Evolutionary conservation across 768 basidiomycete species (phyloP).

Genomic region (Serendipita sp.): DNA sequence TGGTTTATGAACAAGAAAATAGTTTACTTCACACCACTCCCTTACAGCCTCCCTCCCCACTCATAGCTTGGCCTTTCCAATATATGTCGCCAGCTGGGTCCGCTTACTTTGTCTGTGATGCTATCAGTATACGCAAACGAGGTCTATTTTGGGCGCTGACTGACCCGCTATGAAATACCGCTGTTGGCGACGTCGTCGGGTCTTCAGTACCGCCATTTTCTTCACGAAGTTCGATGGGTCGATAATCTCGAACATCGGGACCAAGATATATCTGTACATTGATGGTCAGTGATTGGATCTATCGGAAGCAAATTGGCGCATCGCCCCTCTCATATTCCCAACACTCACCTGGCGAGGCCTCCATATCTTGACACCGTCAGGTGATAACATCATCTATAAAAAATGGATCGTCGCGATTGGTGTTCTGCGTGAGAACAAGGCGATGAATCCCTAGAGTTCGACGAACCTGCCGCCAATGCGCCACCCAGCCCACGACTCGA

Average conservation of each 20-base stretch:
- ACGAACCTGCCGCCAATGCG: conserved; percentile 74
- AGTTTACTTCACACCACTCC: background rate
- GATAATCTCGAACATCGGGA: conserved; percentile 55
- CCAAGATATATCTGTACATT: conserved; percentile 58
- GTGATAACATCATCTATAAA: conserved; percentile 74
- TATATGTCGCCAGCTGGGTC: conserved; percentile 13
- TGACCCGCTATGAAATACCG: conserved; percentile 14
- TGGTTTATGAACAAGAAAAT: background rate
- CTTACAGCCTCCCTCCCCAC: background rate
- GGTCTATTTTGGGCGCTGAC: background rate
- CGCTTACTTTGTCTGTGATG: conserved; percentile 14
- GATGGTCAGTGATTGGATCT: no score
- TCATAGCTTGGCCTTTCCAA: conserved; percentile 13
- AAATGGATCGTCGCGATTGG: background rate
- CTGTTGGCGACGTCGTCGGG: conserved; percentile 9
- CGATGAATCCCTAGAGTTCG: no score
- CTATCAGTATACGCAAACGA: background rate
- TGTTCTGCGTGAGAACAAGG: background rate
- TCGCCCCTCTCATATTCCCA: background rate
- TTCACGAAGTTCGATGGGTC: conserved; percentile 43
- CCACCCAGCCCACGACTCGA: conserved; percentile 83
- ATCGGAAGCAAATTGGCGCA: background rate
- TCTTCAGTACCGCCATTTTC: conserved; percentile 32
- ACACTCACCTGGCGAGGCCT: conserved; percentile 56
- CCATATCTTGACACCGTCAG: conserved; percentile 89